These are phyloP conservation scores for Piloderma croceum DNA, from an alignment of 768 basidiomycete genomes.

Conservation along the genomic window DNA sequence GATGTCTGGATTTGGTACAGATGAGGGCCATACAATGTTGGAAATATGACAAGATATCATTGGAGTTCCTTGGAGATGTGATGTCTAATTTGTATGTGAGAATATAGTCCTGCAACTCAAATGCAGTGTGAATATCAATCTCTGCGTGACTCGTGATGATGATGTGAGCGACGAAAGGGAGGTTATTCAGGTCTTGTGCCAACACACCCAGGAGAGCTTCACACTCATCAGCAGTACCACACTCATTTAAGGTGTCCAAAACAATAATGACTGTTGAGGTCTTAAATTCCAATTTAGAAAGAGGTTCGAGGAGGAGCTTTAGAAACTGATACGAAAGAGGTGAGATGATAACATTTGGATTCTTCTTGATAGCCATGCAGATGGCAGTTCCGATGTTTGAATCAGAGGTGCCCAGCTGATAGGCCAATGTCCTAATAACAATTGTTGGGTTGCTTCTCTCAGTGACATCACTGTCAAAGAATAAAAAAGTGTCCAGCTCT, in stretches of 20 bases:
- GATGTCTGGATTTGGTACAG: background rate
- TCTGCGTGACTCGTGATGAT: constrained; percentile 28
- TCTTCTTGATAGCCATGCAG: constrained; percentile 17
- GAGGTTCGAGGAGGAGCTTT: background rate
- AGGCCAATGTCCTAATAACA: constrained; percentile 30
- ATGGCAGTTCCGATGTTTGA: constrained; percentile 24
- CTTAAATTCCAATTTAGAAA: background rate
- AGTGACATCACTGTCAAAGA: constrained; percentile 28
- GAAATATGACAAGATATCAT: background rate
- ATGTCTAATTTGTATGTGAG: background rate
- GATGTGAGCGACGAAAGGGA: constrained; percentile 25
- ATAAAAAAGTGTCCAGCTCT: constrained; percentile 30
- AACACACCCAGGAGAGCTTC: constrained; percentile 22
- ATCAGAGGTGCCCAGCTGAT: constrained; percentile 30
- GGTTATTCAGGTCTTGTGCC: constrained; percentile 15
- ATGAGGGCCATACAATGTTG: background rate
- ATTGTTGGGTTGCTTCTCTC: constrained; percentile 23
- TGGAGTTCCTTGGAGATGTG: background rate
- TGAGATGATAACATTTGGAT: constrained; percentile 8
- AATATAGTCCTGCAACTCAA: constrained; percentile 12
- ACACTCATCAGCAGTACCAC: constrained; percentile 17
- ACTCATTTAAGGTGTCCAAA: constrained; percentile 29
- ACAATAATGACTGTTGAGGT: constrained; percentile 22
- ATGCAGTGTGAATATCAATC: constrained; percentile 19
- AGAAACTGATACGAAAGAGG: background rate